phyloP scores from a whole-genome alignment of 1,284 basidiomycete genomes.

The Leccinum angustisporum region DNA sequence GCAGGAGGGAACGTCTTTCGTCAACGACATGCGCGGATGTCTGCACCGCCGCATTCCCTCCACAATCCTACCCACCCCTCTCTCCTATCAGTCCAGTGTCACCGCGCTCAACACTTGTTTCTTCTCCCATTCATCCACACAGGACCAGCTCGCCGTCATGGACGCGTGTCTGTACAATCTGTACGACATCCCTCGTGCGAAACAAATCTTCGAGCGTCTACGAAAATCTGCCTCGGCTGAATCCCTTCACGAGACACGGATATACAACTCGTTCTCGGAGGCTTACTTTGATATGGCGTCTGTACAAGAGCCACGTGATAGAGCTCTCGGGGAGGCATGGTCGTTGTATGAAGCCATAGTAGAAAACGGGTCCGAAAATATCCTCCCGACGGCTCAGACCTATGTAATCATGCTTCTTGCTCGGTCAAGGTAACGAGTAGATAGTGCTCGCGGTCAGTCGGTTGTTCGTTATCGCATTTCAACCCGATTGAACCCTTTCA shows the following conservation, averaged over 20 bases:
- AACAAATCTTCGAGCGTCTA: conserved; percentile 62
- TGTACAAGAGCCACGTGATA: conserved; percentile 42
- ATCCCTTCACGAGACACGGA: conserved; percentile 38
- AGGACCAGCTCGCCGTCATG: conserved; percentile 73
- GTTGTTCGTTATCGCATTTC: neutral
- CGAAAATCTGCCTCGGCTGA: conserved; percentile 37
- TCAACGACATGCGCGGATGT: conserved; percentile 45
- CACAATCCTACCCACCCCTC: conserved; percentile 63
- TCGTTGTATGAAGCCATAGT: conserved; percentile 52
- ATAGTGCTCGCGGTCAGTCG: conserved; percentile 22
- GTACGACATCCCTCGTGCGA: conserved; percentile 72
- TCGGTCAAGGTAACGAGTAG: conserved; percentile 48
- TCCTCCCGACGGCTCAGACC: conserved; percentile 54
- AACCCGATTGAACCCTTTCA: neutral
- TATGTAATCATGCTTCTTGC: conserved; percentile 67
- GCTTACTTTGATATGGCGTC: conserved; percentile 63
- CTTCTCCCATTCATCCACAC: conserved; percentile 62
- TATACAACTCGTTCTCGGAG: conserved; percentile 58
- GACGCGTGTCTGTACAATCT: conserved; percentile 75
- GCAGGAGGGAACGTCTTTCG: conserved; percentile 21
- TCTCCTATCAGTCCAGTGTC: conserved; percentile 46
- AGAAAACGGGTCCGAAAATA: conserved; percentile 47
- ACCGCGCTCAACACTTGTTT: conserved; percentile 48
- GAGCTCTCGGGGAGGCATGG: conserved; percentile 58
- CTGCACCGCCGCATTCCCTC: conserved; percentile 47